Percentiles rank a stretch among this genome's conserved stretches.
phyloP scores from a whole-genome alignment of 2,329 filamentous ascomycete genomes.

The Scytalidium sp. region DNA sequence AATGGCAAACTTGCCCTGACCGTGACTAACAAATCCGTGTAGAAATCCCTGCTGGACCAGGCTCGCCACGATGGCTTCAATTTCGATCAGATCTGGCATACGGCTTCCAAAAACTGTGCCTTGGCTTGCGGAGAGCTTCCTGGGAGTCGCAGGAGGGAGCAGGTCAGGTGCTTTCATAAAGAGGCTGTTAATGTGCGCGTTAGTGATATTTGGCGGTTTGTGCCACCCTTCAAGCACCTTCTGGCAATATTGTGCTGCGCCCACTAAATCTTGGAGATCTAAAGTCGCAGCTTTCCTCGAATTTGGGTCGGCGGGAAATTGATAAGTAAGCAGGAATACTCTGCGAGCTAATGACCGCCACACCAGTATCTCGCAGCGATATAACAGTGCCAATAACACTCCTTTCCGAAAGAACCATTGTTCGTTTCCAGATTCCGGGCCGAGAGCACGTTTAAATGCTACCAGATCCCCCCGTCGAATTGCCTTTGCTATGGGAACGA shows the following conservation, averaged over 20 bases:
- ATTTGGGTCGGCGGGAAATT: conserved; percentile 56
- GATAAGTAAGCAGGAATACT: conserved; percentile 75
- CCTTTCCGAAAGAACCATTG: conserved; percentile 75
- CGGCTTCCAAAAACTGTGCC: conserved; percentile 64
- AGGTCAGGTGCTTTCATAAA: conserved; percentile 43
- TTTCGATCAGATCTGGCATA: conserved; percentile 55
- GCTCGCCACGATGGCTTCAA: conserved; percentile 76
- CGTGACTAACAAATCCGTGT: conserved; percentile 80
- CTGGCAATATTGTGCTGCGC: conserved; percentile 64
- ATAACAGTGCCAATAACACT: conserved; percentile 71
- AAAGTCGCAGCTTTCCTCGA: conserved; percentile 69
- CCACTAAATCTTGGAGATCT: conserved; percentile 65
- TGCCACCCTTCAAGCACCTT: conserved; percentile 56
- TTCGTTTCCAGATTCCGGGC: conserved; percentile 48
- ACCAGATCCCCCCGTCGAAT: conserved; percentile 73
- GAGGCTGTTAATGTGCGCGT: conserved; percentile 43
- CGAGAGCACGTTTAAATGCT: conserved; percentile 68
- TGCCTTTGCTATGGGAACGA: conserved; percentile 69
- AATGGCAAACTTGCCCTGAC: conserved; percentile 75
- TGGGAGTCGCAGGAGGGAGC: conserved; percentile 44
- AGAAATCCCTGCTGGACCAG: conserved; percentile 79
- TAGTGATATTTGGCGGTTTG: conserved; percentile 24
- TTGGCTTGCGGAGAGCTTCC: conserved; percentile 51
- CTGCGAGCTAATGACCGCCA: conserved; percentile 81
- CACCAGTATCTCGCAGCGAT: conserved; percentile 75